Evolutionary conservation across 2,329 filamentous ascomycete genomes (phyloP).

Genomic region (Trichoderma oligosporum): DNA sequence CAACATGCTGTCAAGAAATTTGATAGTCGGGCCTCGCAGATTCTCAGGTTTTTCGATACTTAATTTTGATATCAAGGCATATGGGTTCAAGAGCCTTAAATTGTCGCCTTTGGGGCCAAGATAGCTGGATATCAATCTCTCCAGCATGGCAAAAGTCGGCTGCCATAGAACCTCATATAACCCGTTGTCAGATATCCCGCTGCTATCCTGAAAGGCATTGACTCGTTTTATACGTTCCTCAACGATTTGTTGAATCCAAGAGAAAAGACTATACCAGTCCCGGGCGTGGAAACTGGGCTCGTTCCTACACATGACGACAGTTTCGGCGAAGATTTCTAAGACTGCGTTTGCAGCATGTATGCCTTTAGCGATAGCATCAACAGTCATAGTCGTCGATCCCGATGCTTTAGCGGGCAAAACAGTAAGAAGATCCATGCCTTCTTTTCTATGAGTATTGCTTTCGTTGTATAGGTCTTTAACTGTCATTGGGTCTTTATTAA

Average conservation of each 20-base stretch:
- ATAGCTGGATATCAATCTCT: neutral
- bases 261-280: neutral
- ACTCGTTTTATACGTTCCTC: neutral
- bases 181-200: conserved; percentile 1
- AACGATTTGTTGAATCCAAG: neutral
- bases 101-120: neutral
- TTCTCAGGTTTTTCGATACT: neutral
- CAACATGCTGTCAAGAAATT: neutral
- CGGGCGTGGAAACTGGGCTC: conserved; percentile 1
- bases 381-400: neutral
- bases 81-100: neutral
- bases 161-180: conserved; percentile 6
- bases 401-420: neutral
- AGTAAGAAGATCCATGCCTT: conserved; percentile 22
- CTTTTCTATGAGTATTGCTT: conserved; percentile 18
- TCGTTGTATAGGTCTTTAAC: conserved; percentile 22
- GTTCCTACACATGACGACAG: neutral
- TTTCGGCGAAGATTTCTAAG: neutral
- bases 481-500: conserved; percentile 28
- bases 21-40: neutral
- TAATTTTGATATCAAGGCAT: neutral
- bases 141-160: conserved; percentile 9
- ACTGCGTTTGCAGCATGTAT: conserved; percentile 1
- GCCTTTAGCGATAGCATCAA: neutral
- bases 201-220: conserved; percentile 5